Percentiles rank a stretch among this genome's conserved stretches.
Evolutionary conservation across 352 stramenopile genomes (phyloP).

Genomic region (Lagenidium giganteum): DNA sequence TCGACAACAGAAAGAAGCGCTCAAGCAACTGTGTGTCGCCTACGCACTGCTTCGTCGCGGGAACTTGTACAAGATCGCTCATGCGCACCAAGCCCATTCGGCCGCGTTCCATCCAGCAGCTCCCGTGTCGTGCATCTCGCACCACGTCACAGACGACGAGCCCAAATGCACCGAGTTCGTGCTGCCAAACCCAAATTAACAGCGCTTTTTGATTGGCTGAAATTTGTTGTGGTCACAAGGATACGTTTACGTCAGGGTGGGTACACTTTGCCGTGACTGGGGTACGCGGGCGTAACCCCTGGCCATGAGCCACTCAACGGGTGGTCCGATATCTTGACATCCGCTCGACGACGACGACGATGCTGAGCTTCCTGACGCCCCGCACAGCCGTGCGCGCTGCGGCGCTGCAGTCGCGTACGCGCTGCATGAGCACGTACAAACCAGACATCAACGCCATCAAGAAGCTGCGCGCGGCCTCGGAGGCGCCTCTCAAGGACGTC

Average conservation of each 20-base stretch:
- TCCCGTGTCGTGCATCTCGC: too few species aligned
- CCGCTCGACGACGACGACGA: constrained; percentile 5
- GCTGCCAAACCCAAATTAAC: too few species aligned
- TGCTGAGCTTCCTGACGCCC: constrained; percentile 11
- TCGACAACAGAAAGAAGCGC: constrained; percentile 38
- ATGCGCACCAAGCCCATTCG: too few species aligned
- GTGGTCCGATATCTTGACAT: too few species aligned
- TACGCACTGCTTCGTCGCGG: constrained; percentile 46
- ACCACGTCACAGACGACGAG: too few species aligned
- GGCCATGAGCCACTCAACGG: too few species aligned
- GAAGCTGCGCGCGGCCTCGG: constrained; percentile 80
- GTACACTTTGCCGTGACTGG: too few species aligned
- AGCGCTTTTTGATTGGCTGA: too few species aligned
- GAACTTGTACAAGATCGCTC: constrained; percentile 37
- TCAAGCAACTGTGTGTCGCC: constrained; percentile 37
- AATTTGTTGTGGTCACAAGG: too few species aligned
- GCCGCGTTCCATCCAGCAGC: too few species aligned
- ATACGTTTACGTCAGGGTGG: too few species aligned
- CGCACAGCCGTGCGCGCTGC: constrained; percentile 6
- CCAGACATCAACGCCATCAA: constrained; percentile 84
- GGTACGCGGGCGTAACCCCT: neutral
- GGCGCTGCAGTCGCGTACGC: constrained; percentile 12
- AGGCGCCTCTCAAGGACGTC: constrained; percentile 88
- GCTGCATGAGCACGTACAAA: constrained; percentile 70
- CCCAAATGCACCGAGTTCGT: too few species aligned